These are phyloP conservation scores for Aspergillus egyptiacus DNA, from an alignment of 495 filamentous ascomycete species.

Conservation along the genomic window DNA sequence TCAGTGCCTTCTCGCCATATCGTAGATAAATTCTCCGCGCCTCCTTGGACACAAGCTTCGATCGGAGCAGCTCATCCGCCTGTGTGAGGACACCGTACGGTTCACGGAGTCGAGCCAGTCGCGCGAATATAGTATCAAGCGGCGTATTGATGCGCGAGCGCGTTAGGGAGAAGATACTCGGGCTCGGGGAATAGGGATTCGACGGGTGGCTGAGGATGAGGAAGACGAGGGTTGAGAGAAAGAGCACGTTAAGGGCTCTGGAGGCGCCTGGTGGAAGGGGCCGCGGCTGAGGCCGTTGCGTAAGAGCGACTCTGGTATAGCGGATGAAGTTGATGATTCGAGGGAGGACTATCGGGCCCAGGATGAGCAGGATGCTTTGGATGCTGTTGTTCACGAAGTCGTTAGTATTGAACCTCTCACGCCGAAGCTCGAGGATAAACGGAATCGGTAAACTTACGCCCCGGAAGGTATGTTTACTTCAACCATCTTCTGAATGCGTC, in stretches of 20 bases:
- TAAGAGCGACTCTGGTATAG: constrained; percentile 51
- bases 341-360: constrained; percentile 78
- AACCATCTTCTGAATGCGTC: not conserved
- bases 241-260: constrained; percentile 57
- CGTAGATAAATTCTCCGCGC: constrained; percentile 75
- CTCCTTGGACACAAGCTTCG: constrained; percentile 62
- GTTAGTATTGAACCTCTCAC: too few species aligned
- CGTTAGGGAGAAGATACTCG: constrained; percentile 76
- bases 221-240: constrained; percentile 49
- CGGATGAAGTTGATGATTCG: constrained; percentile 68
- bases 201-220: constrained; percentile 64
- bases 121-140: constrained; percentile 76
- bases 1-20: constrained; percentile 66
- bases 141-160: constrained; percentile 78
- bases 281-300: constrained; percentile 50
- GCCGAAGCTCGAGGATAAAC: not conserved
- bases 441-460: not conserved
- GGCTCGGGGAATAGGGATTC: constrained; percentile 48
- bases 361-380: constrained; percentile 74
- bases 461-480: not conserved
- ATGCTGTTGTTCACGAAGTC: constrained; percentile 45
- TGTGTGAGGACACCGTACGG: constrained; percentile 46
- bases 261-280: constrained; percentile 34
- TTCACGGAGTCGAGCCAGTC: constrained; percentile 58
- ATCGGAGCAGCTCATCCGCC: constrained; percentile 56